phyloP scores from a whole-genome alignment of 164 flowering plant genomes.

The Nelumbo lutea region DNA sequence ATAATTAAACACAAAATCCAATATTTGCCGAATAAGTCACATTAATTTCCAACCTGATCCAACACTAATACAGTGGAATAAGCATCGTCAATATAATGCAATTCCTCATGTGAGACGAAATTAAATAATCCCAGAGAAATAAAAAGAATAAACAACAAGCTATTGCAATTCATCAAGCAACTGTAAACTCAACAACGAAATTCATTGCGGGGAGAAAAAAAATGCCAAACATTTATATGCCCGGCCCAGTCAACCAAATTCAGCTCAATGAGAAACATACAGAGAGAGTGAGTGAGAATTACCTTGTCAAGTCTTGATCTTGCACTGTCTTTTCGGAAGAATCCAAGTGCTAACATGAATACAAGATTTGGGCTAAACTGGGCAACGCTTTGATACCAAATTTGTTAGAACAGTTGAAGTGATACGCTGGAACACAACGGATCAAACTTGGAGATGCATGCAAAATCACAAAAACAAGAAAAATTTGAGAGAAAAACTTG shows the following conservation, averaged over 20 bases:
- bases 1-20: neutral
- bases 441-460: too few relatives aligned
- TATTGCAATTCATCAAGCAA: neutral
- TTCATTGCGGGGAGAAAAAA: too few relatives aligned
- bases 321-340: neutral
- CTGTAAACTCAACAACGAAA: too few relatives aligned
- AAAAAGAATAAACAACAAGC: neutral
- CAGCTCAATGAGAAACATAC: neutral
- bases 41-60: constrained; percentile 11
- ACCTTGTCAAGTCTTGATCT: neutral
- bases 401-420: too few relatives aligned
- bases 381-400: too few relatives aligned
- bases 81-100: neutral
- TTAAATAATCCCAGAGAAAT: neutral
- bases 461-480: too few relatives aligned
- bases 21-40: neutral
- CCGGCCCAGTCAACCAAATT: too few relatives aligned
- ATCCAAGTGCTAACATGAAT: neutral
- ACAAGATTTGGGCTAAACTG: too few relatives aligned
- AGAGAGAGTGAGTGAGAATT: neutral
- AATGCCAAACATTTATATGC: too few relatives aligned
- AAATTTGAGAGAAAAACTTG: too few relatives aligned
- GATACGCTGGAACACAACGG: too few relatives aligned
- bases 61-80: neutral
- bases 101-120: too few relatives aligned